Conservation (phyloP, 495 filamentous ascomycete species). For the Aspergillus sparsus region DNA sequence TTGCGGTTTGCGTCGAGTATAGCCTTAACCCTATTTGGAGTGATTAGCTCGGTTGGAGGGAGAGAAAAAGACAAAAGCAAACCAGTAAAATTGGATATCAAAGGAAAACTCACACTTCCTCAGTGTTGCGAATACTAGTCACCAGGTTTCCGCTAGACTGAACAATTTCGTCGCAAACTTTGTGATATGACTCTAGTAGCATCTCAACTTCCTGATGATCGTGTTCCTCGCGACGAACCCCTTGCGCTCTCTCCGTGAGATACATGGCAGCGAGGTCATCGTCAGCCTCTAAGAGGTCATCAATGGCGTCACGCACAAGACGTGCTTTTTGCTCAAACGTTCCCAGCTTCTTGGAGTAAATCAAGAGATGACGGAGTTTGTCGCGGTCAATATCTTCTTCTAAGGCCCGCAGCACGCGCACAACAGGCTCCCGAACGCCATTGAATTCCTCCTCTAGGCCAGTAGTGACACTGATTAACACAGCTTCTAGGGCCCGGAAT, state of each 20-base stretch:
- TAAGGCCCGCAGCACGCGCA: constrained; percentile 80
- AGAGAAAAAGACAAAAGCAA: constrained; percentile 9
- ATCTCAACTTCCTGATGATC: constrained; percentile 97
- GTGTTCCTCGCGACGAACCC: constrained; percentile 72
- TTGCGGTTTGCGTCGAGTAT: constrained; percentile 98
- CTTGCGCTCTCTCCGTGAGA: constrained; percentile 77
- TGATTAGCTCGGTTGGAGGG: neutral
- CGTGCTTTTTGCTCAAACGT: constrained; percentile 97
- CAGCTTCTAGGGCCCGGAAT: constrained; percentile 59
- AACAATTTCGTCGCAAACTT: constrained; percentile 96
- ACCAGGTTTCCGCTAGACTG: constrained; percentile 91
- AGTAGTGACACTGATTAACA: constrained; percentile 67
- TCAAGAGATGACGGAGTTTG: constrained; percentile 83
- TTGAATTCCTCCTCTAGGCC: constrained; percentile 93
- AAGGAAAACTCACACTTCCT: constrained; percentile 77
- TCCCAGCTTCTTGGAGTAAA: constrained; percentile 92
- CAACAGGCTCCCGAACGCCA: constrained; percentile 86
- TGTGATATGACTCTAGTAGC: constrained; percentile 94
- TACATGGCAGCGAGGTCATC: constrained; percentile 97
- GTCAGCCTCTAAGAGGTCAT: constrained; percentile 95
- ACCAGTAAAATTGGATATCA: neutral
- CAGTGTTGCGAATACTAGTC: constrained; percentile 94
- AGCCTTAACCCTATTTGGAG: constrained; percentile 72
- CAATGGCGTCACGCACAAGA: constrained; percentile 90
- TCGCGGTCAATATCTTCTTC: constrained; percentile 98